Percentiles rank a stretch among this genome's conserved stretches.
These are phyloP conservation scores for Tuber borchii DNA, from an alignment of 495 filamentous ascomycete species.

Conservation along the genomic window DNA sequence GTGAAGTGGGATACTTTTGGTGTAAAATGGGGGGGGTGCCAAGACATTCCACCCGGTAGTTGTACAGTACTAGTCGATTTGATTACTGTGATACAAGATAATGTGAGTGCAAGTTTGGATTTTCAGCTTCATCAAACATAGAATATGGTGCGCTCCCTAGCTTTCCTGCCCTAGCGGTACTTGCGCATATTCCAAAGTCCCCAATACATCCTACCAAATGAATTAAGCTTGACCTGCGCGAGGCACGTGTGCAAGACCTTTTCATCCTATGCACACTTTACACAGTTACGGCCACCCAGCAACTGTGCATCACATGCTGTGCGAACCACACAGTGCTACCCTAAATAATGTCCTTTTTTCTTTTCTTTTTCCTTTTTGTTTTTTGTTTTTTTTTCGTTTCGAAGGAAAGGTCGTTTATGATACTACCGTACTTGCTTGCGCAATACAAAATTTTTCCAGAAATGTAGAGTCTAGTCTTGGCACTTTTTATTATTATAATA, in stretches of 20 bases:
- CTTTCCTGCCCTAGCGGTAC: not conserved
- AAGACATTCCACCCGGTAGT: no score
- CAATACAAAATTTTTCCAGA: no score
- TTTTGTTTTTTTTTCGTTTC: not conserved
- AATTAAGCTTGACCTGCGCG: not conserved
- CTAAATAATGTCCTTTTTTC: not conserved
- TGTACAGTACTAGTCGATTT: not conserved
- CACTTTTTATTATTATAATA: no score
- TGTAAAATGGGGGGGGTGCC: no score
- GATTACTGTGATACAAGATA: not conserved
- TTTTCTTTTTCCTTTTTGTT: not conserved
- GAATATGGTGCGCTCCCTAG: not conserved
- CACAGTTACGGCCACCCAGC: not conserved
- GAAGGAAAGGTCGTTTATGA: not conserved
- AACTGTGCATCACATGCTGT: not conserved
- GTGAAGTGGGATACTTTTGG: no score
- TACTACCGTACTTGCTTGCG: no score
- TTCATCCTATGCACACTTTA: not conserved
- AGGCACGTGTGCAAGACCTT: not conserved
- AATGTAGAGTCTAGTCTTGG: no score
- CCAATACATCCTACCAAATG: not conserved
- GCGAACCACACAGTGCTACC: not conserved
- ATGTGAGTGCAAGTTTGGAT: not conserved
- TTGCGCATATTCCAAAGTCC: not conserved
- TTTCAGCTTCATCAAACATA: not conserved